A percentile compares a stretch with the other conserved stretches of the same genome.
phyloP scores from a whole-genome alignment of 768 basidiomycete species.

The Tricholoma bakamatsutake region DNA sequence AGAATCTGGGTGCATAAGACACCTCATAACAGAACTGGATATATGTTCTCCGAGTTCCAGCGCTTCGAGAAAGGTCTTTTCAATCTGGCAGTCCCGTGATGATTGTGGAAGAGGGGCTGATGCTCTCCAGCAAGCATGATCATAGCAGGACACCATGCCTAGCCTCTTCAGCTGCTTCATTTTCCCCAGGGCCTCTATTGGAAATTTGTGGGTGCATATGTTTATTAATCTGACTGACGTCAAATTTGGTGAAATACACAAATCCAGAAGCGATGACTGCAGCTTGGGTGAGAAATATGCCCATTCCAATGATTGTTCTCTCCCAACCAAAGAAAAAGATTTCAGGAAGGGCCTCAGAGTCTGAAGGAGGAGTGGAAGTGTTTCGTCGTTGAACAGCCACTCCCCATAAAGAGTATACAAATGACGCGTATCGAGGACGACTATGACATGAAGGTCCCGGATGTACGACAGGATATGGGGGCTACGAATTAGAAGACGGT shows the following conservation, averaged over 20 bases:
- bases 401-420: background rate
- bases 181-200: background rate
- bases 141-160: background rate
- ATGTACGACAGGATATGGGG: background rate
- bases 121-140: background rate
- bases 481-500: background rate
- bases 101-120: background rate
- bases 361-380: background rate
- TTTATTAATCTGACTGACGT: background rate
- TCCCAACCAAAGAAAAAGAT: background rate
- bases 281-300: background rate
- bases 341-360: background rate
- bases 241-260: background rate
- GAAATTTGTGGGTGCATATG: background rate
- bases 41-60: background rate
- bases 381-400: background rate
- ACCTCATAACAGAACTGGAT: background rate
- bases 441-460: background rate
- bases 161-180: background rate
- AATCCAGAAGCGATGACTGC: background rate
- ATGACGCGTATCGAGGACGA: background rate
- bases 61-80: background rate
- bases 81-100: background rate
- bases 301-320: background rate
- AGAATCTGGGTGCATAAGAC: background rate